phyloP scores from a whole-genome alignment of 345 rosid genomes.

The Pugionium cornutum region DNA sequence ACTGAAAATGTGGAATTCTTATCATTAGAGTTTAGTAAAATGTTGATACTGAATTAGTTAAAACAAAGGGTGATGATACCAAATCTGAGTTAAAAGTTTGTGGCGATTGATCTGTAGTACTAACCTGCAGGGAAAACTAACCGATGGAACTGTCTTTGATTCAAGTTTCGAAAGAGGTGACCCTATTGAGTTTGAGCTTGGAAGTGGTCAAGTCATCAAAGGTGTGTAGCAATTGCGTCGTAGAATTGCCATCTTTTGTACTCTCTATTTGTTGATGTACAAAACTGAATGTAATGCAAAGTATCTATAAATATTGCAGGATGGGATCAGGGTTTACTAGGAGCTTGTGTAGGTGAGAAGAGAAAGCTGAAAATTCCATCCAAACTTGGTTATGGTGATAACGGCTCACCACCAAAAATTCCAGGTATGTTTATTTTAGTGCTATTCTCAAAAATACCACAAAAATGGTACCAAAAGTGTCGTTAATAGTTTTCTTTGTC shows the following conservation, averaged over 20 bases:
- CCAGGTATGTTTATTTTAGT: slow-evolving; percentile 56
- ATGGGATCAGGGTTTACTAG: slow-evolving; percentile 96
- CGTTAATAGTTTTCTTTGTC: no score
- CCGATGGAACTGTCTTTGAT: slow-evolving; percentile 94
- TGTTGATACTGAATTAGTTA: no score
- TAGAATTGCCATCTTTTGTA: no score
- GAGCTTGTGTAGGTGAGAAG: slow-evolving; percentile 89
- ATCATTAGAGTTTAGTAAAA: no score
- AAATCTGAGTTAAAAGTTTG: no score
- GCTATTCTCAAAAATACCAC: no score
- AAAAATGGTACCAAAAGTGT: no score
- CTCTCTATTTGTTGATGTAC: no score
- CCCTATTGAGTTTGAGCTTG: slow-evolving; percentile 95
- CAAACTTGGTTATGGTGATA: slow-evolving; percentile 87
- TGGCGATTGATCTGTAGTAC: no score
- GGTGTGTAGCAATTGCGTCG: slow-evolving; percentile 46
- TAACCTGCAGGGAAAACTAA: slow-evolving; percentile 95
- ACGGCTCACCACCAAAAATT: slow-evolving; percentile 91
- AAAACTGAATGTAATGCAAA: no score
- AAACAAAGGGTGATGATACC: slow-evolving; percentile 2
- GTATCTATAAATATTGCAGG: slow-evolving; percentile 69
- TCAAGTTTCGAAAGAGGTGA: slow-evolving; percentile 97
- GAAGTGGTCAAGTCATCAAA: slow-evolving; percentile 92
- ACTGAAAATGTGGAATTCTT: no score
- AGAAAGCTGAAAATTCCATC: slow-evolving; percentile 93